Evolutionary conservation across 306 rosid genomes (phyloP), one percentile per base, ranked within the genome.

Genomic region (Prunus salicina): DNA sequence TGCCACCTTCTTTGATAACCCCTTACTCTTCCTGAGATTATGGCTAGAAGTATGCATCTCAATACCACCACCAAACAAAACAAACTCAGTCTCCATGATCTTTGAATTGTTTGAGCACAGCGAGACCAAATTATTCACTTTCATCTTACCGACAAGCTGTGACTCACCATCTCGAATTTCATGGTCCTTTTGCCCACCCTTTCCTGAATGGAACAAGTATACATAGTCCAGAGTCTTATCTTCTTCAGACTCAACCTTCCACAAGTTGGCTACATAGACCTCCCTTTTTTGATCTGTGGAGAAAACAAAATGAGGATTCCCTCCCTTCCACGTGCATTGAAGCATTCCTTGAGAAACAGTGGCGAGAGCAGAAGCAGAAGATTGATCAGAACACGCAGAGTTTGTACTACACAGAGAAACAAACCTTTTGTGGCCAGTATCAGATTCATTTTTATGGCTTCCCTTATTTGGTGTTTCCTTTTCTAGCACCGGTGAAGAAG

Each of bases 301-400:
- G 85, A 92, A 91, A 52, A 91, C 86, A 83, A 92, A 93, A 72
- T 70, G 93, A 81, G 97, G 99, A 81, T 78, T 67, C 69, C 98
- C 98, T 30, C 78, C 87, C 84, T 82, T 91, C 99, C 98, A 96
- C 0, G 88, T 86, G 67, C 93, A 96, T 74, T 96, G 98, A 64
- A 96, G 93, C 99, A 96, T 96, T 77, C 97, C 98, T 76, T 84
- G 98, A 72, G 86, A 84, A 63, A 82, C 53, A 45, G 78, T 20
- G 9, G 91, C 71, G 5, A 91, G 78, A 61, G 83, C 73, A 1
- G 79, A 84, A 58, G 76, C 58, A 46, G 85, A 84, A 75, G 93
- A 82, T 79, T 76, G 82, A 78, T 89, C 91, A 8, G 88, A 88
- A 82, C 79, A 68, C 55, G 72, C 64, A 77, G 92, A 82, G 79